Percentiles rank a stretch among this genome's conserved stretches.
phyloP scores from a whole-genome alignment of 179 eudicot genomes.

The Spergularia azorica region DNA sequence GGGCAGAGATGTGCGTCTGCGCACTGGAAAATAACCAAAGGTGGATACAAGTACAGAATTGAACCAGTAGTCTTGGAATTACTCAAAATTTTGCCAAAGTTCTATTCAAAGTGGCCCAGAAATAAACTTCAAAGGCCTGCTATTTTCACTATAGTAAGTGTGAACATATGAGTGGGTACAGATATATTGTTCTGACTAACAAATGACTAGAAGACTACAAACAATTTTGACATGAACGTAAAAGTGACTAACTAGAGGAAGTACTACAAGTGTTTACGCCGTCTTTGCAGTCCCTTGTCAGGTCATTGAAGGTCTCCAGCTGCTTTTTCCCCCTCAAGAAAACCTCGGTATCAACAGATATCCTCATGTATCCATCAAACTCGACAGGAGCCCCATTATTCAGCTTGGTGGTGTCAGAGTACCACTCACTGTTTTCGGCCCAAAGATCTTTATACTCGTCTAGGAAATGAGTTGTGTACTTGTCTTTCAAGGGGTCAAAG shows the following conservation, averaged over 20 bases:
- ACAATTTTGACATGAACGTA: neutral
- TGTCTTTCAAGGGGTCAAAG: conserved; percentile 87
- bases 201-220: conserved; percentile 7
- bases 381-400: conserved; percentile 73
- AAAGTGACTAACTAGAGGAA: conserved; percentile 37
- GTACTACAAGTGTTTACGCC: conserved; percentile 79
- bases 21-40: too few species aligned
- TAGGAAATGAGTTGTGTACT: conserved; percentile 82
- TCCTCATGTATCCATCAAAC: conserved; percentile 96
- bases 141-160: neutral
- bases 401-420: conserved; percentile 67
- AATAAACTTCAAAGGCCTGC: too few species aligned
- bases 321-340: conserved; percentile 92
- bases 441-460: conserved; percentile 82
- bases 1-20: too few species aligned
- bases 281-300: conserved; percentile 91
- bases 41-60: too few species aligned
- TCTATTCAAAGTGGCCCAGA: too few species aligned
- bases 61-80: too few species aligned
- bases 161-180: neutral
- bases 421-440: conserved; percentile 86
- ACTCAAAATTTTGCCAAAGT: too few species aligned
- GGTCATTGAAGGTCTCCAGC: conserved; percentile 90
- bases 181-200: neutral
- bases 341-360: conserved; percentile 87